phyloP scores from a whole-genome alignment of 805 yeast genomes.

The Candida adriatica region DNA sequence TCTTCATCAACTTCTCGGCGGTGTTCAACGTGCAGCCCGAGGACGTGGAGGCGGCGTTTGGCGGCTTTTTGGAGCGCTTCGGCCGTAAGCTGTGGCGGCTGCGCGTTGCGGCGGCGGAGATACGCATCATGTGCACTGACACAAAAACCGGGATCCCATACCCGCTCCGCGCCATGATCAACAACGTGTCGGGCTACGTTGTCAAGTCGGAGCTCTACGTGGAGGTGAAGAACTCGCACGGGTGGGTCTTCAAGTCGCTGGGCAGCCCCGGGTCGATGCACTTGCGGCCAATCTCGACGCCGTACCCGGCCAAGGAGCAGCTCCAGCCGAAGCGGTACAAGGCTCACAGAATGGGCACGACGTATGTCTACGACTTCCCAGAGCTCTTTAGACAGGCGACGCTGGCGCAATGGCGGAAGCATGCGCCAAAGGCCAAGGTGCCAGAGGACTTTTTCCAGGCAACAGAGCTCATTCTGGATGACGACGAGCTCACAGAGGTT shows the following conservation, averaged over 20 bases:
- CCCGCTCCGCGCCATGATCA: constrained; percentile 95
- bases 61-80: constrained; percentile 94
- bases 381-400: constrained; percentile 95
- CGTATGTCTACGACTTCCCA: constrained; percentile 98
- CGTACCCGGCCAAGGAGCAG: constrained; percentile 97
- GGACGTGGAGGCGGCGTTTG: constrained; percentile 96
- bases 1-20: constrained; percentile 94
- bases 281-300: constrained; percentile 89
- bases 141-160: constrained; percentile 80
- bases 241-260: constrained; percentile 95
- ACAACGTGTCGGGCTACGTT: constrained; percentile 95
- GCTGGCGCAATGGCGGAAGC: constrained; percentile 74
- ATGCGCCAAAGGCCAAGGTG: constrained; percentile 45
- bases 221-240: constrained; percentile 86
- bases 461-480: constrained; percentile 80
- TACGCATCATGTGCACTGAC: constrained; percentile 91
- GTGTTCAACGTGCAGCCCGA: constrained; percentile 90
- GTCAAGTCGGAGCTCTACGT: constrained; percentile 92
- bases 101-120: constrained; percentile 95
- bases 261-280: constrained; percentile 98
- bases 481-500: constrained; percentile 76
- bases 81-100: constrained; percentile 96
- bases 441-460: constrained; percentile 76
- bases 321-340: constrained; percentile 97
- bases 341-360: constrained; percentile 97